These are phyloP conservation scores for Cordyceps farinosa DNA, from an alignment of 2,329 filamentous ascomycete species.

Conservation along the genomic window DNA sequence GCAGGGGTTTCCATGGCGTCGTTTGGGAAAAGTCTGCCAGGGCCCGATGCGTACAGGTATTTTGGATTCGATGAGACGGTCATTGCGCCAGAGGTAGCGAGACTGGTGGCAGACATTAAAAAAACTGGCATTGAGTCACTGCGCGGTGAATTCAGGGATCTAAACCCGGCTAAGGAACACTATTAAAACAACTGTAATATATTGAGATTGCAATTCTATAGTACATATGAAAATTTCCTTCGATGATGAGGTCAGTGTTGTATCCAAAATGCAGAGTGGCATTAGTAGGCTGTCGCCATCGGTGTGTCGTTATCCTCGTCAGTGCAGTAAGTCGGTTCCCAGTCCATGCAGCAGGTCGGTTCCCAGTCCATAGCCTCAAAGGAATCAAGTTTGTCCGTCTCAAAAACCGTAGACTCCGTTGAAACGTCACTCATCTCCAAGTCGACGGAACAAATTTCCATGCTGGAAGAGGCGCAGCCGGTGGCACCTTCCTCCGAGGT, in stretches of 20 bases:
- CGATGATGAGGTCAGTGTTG: neutral
- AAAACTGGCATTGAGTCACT: constrained; percentile 24
- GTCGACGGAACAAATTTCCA: no score
- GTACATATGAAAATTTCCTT: neutral
- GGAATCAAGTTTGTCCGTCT: no score
- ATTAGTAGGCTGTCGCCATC: no score
- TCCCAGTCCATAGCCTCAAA: no score
- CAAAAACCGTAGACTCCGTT: no score
- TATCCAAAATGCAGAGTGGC: no score
- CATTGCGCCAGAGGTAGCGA: constrained; percentile 35
- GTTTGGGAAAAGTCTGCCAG: constrained; percentile 55
- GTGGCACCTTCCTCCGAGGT: no score
- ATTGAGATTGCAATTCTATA: neutral
- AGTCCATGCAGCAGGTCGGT: no score
- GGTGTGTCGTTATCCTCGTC: no score
- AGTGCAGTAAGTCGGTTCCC: no score
- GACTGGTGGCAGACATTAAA: constrained; percentile 25
- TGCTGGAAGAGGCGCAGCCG: no score
- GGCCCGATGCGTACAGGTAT: constrained; percentile 51
- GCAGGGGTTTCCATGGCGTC: constrained; percentile 50
- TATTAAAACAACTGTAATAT: neutral
- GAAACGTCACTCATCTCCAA: no score
- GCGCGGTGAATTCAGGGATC: constrained; percentile 26
- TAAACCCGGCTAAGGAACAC: constrained; percentile 22
- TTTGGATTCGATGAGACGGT: constrained; percentile 52